Conservation (phyloP, 306 rosid species). For the Senna tora region DNA sequence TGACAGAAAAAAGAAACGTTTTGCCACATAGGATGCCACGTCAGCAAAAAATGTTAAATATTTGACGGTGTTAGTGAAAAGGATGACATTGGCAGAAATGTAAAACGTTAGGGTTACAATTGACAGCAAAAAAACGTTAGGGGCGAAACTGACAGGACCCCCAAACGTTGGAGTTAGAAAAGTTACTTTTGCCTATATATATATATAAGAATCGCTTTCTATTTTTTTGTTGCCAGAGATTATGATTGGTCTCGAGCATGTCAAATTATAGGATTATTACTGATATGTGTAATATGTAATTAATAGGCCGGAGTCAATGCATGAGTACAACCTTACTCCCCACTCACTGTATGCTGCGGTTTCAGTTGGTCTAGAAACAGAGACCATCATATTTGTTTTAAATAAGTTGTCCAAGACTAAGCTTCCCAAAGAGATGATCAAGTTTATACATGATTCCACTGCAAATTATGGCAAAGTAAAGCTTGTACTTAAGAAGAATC, state of each 20-base stretch:
- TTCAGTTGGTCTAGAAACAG: conserved; percentile 87
- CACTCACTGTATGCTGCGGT: conserved; percentile 91
- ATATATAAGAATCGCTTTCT: too few relatives aligned
- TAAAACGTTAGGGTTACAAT: too few relatives aligned
- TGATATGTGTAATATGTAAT: conserved; percentile 25
- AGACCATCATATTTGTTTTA: conserved; percentile 72
- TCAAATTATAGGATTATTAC: neutral
- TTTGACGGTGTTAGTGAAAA: too few relatives aligned
- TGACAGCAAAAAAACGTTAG: too few relatives aligned
- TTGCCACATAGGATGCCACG: too few relatives aligned
- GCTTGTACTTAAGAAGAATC: conserved; percentile 88
- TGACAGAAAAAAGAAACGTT: too few relatives aligned
- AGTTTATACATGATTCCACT: conserved; percentile 82
- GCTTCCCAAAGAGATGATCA: conserved; percentile 90
- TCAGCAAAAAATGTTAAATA: too few relatives aligned
- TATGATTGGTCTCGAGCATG: conserved; percentile 1
- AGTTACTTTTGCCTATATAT: too few relatives aligned
- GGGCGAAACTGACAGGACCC: too few relatives aligned
- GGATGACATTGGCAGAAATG: too few relatives aligned
- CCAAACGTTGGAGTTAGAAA: too few relatives aligned
- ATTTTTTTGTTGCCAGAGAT: neutral
- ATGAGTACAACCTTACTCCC: conserved; percentile 88
- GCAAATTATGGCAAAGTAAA: conserved; percentile 94
- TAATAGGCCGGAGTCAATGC: conserved; percentile 90
- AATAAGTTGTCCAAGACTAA: conserved; percentile 83